Conservation (phyloP, 2,329 filamentous ascomycete species). For the Aspergillaceae sp. region DNA sequence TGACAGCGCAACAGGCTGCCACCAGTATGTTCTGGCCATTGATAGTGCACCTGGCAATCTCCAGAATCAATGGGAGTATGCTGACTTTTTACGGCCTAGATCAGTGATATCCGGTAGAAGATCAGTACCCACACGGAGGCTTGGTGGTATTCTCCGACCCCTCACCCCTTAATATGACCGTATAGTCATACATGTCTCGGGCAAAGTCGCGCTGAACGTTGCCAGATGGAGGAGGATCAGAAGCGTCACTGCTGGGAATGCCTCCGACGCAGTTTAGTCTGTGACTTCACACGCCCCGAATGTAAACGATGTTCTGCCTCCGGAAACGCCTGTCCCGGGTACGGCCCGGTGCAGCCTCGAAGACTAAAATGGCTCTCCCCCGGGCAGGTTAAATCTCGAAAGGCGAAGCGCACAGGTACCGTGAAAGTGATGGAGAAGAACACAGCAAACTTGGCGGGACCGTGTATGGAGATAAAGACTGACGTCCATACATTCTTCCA, state of each 20-base stretch:
- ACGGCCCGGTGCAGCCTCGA: constrained; percentile 30
- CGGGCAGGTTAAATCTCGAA: background rate
- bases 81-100: too few species aligned
- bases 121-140: background rate
- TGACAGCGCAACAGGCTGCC: too few species aligned
- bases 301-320: constrained; percentile 30
- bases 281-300: constrained; percentile 28
- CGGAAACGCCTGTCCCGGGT: constrained; percentile 34
- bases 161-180: background rate
- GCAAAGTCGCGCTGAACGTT: background rate
- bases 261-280: constrained; percentile 33
- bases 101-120: background rate
- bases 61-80: too few species aligned
- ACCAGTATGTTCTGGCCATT: too few species aligned
- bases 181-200: background rate
- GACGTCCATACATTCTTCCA: constrained; percentile 14
- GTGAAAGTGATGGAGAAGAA: background rate
- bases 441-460: background rate
- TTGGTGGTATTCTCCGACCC: background rate
- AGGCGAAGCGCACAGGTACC: constrained; percentile 10
- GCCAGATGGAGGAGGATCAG: background rate
- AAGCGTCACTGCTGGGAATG: constrained; percentile 38
- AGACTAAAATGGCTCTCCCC: background rate
- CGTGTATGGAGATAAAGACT: constrained; percentile 1
- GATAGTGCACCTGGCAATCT: too few species aligned